Evolutionary conservation across 1,284 basidiomycete species (phyloP).

Genomic region (Puccinia triticina): DNA sequence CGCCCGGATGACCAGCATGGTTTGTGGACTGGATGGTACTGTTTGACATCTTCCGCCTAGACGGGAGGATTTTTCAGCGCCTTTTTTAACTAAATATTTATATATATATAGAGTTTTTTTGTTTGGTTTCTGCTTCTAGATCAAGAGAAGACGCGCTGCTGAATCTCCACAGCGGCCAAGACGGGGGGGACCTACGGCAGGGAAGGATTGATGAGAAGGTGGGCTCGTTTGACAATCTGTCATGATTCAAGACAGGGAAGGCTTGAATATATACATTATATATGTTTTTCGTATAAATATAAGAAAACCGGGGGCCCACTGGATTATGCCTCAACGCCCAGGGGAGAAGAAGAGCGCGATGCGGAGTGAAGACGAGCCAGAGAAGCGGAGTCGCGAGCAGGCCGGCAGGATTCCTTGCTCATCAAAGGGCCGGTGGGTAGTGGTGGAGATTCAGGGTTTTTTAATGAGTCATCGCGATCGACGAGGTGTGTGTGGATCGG

Average conservation of each 20-base stretch:
- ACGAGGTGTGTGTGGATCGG: constrained; percentile 14
- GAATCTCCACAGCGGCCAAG: background rate
- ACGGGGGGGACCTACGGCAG: background rate
- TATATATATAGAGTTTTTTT: no score
- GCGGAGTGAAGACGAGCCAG: background rate
- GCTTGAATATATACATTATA: background rate
- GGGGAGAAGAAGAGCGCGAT: background rate
- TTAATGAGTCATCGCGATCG: constrained; percentile 15
- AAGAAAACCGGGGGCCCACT: background rate
- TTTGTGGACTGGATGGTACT: constrained; percentile 22
- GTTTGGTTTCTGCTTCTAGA: background rate
- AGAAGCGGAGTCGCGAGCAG: constrained; percentile 12
- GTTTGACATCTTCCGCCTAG: constrained; percentile 16
- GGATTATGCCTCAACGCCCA: background rate
- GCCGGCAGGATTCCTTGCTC: background rate
- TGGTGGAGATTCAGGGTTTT: background rate
- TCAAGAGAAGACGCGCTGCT: background rate
- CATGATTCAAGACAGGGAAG: background rate
- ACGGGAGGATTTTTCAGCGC: constrained; percentile 2
- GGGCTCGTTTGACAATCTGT: background rate
- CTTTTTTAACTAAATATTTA: background rate
- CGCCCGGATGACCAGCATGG: constrained; percentile 27
- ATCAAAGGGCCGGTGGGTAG: constrained; percentile 2
- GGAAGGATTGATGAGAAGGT: background rate
- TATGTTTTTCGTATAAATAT: background rate